Evolutionary conservation across 2,329 filamentous ascomycete genomes (phyloP), one percentile per base, ranked within the genome.

Genomic region (Calonectria fujianensis): DNA sequence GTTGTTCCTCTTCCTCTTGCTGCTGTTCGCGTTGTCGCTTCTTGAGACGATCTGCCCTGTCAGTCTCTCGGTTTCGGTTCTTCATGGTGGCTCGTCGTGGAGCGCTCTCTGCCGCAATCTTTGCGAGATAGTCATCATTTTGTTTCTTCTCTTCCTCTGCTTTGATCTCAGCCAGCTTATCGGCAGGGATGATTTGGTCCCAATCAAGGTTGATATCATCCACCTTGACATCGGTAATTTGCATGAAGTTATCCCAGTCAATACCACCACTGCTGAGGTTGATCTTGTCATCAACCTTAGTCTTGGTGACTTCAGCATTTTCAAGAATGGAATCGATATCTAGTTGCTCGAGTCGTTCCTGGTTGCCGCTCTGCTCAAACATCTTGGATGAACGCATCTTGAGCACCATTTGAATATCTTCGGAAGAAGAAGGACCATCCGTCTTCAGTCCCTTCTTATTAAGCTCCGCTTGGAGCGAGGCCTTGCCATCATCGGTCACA

Each of bases 341-440:
- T 31, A 99, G 93, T 85, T 98, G 96, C 85, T 99, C 97, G 7
- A 99, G 90, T 83, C 98, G 97, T 86, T 96, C 94, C 85, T 99
- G 97, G 83, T 99, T 99, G 74, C 95, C 95, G 14, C 95, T 97
- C 84, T 98, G 96, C 85, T 98, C 96, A 80, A 99, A 99, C 94
- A 99, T 98, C 85, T 97, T 98, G 83, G 98, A 97, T n/a, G 97
- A 98, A 79, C 97, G 94, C 86, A 96, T 96, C 87, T 98, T 98
- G 82, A 99, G 91, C 74, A 99, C 98, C 84, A 95, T 94, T 76
- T 97, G 98, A 78, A 98, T 98, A 82, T 98, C 97, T 78, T 98
- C 96, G 0, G 95, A 95, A 3, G 95, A 97, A 74, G 93, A 96
- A 10, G 96, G 96, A 80, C 98, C 96, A 70, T 94, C 93, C 45